phyloP scores from a whole-genome alignment of 1,284 basidiomycete species.

The Agaricales sp. region DNA sequence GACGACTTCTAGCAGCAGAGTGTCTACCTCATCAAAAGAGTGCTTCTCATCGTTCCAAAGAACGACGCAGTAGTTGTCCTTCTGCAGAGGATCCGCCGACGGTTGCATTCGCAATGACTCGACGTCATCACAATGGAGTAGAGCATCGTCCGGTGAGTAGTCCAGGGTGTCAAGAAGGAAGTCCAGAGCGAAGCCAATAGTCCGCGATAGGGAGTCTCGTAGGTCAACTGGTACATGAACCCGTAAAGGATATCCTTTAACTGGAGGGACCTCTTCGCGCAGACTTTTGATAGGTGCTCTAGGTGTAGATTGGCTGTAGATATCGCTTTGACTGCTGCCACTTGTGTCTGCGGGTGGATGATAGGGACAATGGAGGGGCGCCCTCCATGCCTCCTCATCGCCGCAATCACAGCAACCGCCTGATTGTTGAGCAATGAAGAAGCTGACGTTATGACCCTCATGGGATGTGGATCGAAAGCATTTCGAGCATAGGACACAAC shows the following conservation, averaged over 20 bases:
- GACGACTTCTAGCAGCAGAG: slow-evolving; percentile 23
- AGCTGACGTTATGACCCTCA: slow-evolving; percentile 79
- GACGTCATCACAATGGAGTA: slow-evolving; percentile 56
- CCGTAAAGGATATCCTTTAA: slow-evolving; percentile 48
- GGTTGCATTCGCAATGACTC: slow-evolving; percentile 59
- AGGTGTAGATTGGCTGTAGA: slow-evolving; percentile 19
- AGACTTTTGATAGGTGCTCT: slow-evolving; percentile 21
- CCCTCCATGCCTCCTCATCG: slow-evolving; percentile 78
- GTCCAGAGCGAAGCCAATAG: slow-evolving; percentile 71
- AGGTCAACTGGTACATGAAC: slow-evolving; percentile 52
- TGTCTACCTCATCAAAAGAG: slow-evolving; percentile 74
- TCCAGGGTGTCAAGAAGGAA: slow-evolving; percentile 83
- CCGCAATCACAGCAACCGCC: slow-evolving; percentile 92
- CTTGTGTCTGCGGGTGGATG: slow-evolving; percentile 38
- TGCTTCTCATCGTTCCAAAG: slow-evolving; percentile 99
- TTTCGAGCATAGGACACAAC: slow-evolving; percentile 78
- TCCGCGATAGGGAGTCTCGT: slow-evolving; percentile 60
- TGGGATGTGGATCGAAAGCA: slow-evolving; percentile 86
- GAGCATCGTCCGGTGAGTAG: slow-evolving; percentile 73
- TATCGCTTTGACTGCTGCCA: slow-evolving; percentile 13
- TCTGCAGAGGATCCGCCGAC: slow-evolving; percentile 63
- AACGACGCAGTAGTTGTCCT: slow-evolving; percentile 77
- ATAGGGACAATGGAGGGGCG: slow-evolving; percentile 56
- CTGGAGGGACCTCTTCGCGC: slow-evolving; percentile 42
- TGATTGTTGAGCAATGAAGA: slow-evolving; percentile 84